Evolutionary conservation across 176 grass and related monocot genomes (phyloP).

Genomic region (Rhynchospora tenuis): DNA sequence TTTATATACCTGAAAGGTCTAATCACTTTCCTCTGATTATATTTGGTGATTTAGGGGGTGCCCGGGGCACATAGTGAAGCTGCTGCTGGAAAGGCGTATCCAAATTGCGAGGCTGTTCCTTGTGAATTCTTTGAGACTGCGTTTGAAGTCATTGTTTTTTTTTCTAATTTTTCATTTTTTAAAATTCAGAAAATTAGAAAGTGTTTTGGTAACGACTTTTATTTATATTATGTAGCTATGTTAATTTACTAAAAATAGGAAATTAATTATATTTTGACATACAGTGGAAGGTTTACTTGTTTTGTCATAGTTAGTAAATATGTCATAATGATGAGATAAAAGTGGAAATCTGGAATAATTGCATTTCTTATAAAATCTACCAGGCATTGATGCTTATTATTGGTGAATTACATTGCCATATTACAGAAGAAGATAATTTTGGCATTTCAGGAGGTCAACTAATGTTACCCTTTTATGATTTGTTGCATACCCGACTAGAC

Average conservation of each 20-base stretch:
- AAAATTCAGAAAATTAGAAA: neutral
- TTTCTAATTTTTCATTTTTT: slow-evolving; percentile 5
- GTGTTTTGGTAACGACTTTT: neutral
- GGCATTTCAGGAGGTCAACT: neutral
- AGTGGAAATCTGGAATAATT: no score
- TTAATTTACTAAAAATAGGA: no score
- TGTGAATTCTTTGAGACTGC: slow-evolving; percentile 74
- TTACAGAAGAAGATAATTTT: neutral
- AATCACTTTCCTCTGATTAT: neutral
- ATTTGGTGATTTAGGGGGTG: slow-evolving; percentile 40
- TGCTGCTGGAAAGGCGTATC: slow-evolving; percentile 69
- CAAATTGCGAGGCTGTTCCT: slow-evolving; percentile 65
- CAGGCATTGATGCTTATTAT: neutral
- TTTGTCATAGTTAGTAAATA: no score
- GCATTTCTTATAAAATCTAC: no score
- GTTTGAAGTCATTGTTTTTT: slow-evolving; percentile 40
- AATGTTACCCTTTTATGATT: neutral
- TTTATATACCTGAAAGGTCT: neutral
- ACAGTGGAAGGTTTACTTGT: no score
- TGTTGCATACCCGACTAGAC: neutral
- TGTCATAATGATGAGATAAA: no score
- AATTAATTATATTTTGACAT: no score
- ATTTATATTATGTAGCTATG: neutral
- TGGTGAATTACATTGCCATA: neutral
- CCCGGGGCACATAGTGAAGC: slow-evolving; percentile 79